Percentiles rank a stretch among this genome's conserved stretches.
These are phyloP conservation scores for Carex arenaria DNA, from an alignment of 202 grass and related monocot species.

Conservation along the genomic window DNA sequence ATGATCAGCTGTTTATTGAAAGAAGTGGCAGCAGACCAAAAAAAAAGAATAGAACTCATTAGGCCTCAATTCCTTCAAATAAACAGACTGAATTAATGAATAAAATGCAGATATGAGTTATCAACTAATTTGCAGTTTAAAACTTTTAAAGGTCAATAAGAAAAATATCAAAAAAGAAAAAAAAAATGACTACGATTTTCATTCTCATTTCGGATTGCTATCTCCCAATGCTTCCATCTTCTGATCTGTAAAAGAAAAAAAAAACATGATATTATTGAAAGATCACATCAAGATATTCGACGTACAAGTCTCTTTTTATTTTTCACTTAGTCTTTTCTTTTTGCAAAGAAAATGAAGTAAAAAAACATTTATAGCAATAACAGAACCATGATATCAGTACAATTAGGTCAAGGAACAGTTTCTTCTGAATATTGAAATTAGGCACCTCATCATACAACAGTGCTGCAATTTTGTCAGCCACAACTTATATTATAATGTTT, in stretches of 20 bases:
- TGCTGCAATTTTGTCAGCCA: background rate
- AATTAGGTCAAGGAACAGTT: background rate
- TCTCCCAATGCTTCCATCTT: constrained; percentile 83
- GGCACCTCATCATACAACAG: background rate
- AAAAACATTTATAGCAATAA: background rate
- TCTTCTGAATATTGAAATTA: background rate
- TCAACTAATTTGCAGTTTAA: background rate
- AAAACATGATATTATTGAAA: background rate
- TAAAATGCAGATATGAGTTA: background rate
- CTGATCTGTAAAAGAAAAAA: constrained; percentile 52
- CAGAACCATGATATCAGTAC: background rate
- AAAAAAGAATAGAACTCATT: constrained; percentile 1
- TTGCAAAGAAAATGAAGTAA: background rate
- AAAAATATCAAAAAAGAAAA: background rate
- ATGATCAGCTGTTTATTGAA: constrained; percentile 21
- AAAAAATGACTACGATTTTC: background rate
- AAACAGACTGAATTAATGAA: background rate
- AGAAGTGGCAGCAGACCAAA: constrained; percentile 20
- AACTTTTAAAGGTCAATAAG: background rate
- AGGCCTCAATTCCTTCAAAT: constrained; percentile 6
- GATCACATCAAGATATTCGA: background rate
- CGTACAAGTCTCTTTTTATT: background rate
- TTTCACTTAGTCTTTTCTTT: background rate
- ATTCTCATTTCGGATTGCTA: constrained; percentile 36
- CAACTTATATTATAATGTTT: background rate